These are phyloP conservation scores for Syzygium malaccense DNA, from an alignment of 441 rosid genomes.

Conservation along the genomic window DNA sequence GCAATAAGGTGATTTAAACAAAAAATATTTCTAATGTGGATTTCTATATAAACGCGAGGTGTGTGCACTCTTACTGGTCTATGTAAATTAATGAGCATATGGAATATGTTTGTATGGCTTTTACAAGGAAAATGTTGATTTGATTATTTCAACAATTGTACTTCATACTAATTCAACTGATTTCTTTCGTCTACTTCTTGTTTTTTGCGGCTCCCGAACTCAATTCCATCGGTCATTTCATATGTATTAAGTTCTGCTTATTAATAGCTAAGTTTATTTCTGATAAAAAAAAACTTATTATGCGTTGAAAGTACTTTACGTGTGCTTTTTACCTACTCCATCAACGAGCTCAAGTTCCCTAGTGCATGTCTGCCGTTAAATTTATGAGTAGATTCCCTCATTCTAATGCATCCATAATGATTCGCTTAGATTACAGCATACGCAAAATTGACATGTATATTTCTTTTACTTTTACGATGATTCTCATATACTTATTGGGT, in stretches of 20 bases:
- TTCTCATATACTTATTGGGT: neutral
- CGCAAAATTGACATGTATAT: no score
- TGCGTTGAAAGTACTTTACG: neutral
- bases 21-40: neutral
- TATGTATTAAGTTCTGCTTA: no score
- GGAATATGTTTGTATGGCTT: neutral
- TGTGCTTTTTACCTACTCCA: no score
- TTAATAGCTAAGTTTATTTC: no score
- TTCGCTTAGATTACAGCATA: neutral
- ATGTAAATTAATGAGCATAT: neutral
- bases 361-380: no score
- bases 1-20: neutral
- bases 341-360: no score
- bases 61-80: neutral
- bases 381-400: no score
- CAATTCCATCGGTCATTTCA: neutral
- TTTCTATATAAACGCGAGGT: neutral
- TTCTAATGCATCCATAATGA: no score
- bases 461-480: neutral
- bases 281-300: no score
- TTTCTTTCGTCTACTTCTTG: neutral
- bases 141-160: neutral
- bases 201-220: neutral
- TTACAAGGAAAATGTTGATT: neutral
- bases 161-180: neutral